Base-by-base conservation (phyloP, 306 rosid species). In the Cicer bijugum region DNA sequence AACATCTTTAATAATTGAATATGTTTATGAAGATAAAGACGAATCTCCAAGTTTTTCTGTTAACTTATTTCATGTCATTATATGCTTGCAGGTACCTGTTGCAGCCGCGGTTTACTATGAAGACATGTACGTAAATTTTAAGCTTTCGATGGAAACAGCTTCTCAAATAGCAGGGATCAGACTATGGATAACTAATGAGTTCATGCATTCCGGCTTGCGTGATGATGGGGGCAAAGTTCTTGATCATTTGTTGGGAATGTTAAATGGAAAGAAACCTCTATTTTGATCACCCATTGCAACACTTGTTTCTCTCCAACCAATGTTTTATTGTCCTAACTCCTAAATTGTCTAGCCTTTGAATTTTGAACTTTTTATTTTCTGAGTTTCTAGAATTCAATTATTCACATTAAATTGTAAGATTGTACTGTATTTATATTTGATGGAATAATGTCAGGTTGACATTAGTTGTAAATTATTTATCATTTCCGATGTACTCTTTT, bases 161-260 rank as follows among this genome's bases (percentile, higher is more conserved):
- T 77, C 96, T 64, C 87, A 91, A 63, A 91, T 94, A 58, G 91
- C 86, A 12, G 96, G 93, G 82, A 87, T 90, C 70, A 88, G 97
- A 80, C 83, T 80, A 62, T 94, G 96, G 96, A 73, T 94, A 72
- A 91, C 93, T 9, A 94, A 91, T 4, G 97, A 94, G 79, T 91
- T 78, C 80, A 89, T 91, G 99, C 99, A 91, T 88, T 94, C 99
- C 60, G 99, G 99, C 71, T 82, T 94, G 69, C 93, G 95, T 1
- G 97, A 94, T 62, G 87, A 67, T 6, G 96, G 99, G 70, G 70
- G 74, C 61, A 91, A 86, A 67, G 95, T 94, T 75, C 80, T 91
- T 9, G 96, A 91, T 78, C 96, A 90, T 74, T 86, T 94, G 90
- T 23, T 91, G 82, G 96, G 88, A 76, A 82, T 91, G 85, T 81